phyloP scores from a whole-genome alignment of 129 eudicot genomes.

The Saposhnikovia divaricata region DNA sequence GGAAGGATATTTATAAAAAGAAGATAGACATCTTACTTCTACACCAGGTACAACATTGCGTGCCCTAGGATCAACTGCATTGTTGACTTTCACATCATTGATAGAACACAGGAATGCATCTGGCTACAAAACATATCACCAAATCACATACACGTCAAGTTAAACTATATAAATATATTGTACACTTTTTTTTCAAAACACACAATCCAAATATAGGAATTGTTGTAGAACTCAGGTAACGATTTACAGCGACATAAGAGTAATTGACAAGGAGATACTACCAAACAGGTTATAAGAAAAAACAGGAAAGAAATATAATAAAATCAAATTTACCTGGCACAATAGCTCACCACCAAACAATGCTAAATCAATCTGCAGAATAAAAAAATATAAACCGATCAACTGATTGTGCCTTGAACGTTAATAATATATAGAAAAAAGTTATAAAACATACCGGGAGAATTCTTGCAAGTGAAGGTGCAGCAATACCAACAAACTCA shows the following conservation, averaged over 20 bases:
- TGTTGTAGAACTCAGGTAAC: not conserved
- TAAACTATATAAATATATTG: not conserved
- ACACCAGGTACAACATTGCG: constrained; percentile 77
- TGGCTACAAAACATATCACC: constrained; percentile 60
- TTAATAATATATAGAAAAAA: not conserved
- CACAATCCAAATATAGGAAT: not conserved
- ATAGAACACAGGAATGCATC: constrained; percentile 97
- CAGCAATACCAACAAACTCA: constrained; percentile 98
- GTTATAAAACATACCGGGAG: constrained; percentile 59
- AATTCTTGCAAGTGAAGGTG: constrained; percentile 87
- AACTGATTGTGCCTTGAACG: not conserved
- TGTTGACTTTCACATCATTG: constrained; percentile 87
- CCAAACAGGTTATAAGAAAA: not conserved
- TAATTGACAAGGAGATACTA: not conserved
- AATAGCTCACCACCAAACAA: constrained; percentile 81
- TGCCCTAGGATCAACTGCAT: constrained; percentile 75
- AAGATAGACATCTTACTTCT: constrained; percentile 43
- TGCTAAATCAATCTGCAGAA: constrained; percentile 78
- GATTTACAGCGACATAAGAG: not conserved
- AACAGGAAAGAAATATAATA: not conserved
- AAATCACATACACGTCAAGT: constrained; percentile 24
- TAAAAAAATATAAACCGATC: not conserved
- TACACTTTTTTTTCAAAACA: not conserved
- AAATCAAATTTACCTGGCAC: constrained; percentile 61
- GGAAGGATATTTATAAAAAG: constrained; percentile 2